phyloP scores from a whole-genome alignment of 140 eudicot genomes.

The Erigeron philadelphicus region DNA sequence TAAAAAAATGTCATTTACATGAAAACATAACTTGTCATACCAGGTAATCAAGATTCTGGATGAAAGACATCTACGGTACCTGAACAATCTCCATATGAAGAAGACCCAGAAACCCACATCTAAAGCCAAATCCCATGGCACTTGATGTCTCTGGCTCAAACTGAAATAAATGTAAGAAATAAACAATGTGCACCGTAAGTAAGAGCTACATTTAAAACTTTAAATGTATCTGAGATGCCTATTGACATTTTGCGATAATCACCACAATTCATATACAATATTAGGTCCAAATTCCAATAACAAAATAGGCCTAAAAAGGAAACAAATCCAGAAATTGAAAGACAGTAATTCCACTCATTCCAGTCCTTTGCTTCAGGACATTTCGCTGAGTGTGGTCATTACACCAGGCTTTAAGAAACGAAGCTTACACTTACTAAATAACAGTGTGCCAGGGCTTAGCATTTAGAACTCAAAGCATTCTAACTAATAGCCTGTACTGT shows the following conservation, averaged over 20 bases:
- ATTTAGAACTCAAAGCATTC: not conserved
- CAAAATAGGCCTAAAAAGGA: not conserved
- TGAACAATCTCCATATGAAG: slow-evolving; percentile 99
- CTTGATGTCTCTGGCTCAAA: slow-evolving; percentile 97
- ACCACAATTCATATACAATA: not conserved
- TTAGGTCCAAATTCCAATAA: not conserved
- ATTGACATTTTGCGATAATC: not conserved
- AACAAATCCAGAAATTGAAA: too few species aligned
- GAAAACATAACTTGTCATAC: slow-evolving; percentile 10
- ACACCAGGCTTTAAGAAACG: too few species aligned
- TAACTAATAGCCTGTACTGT: not conserved
- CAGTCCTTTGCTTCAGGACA: too few species aligned
- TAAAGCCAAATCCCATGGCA: slow-evolving; percentile 99
- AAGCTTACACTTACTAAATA: too few species aligned
- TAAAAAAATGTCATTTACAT: slow-evolving; percentile 23
- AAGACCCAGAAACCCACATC: slow-evolving; percentile 98
- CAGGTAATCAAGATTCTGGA: not conserved
- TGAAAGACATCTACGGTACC: slow-evolving; percentile 37
- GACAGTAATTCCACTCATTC: too few species aligned
- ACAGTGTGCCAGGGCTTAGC: too few species aligned
- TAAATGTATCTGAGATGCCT: not conserved
- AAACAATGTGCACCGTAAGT: slow-evolving; percentile 16
- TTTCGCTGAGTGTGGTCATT: too few species aligned
- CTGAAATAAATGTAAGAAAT: slow-evolving; percentile 39
- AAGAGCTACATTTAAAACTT: not conserved